These are phyloP conservation scores for Phoenix roebelenii DNA, from an alignment of 176 grass and related monocot genomes.

Conservation along the genomic window DNA sequence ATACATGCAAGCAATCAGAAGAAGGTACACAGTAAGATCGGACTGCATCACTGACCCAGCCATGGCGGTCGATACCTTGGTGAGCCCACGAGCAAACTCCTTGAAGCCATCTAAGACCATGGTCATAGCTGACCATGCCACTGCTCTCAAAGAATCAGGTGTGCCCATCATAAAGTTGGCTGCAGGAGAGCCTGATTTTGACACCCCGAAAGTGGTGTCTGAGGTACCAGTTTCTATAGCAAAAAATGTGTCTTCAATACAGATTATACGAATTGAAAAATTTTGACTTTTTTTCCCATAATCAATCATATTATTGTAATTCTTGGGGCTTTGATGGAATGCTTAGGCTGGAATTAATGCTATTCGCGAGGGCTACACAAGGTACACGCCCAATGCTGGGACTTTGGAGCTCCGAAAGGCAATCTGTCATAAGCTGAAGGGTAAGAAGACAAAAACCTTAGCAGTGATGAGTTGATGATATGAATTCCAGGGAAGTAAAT, in stretches of 20 bases:
- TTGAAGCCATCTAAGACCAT: constrained; percentile 90
- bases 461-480: constrained; percentile 5
- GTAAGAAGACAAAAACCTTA: constrained; percentile 9
- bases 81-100: constrained; percentile 65
- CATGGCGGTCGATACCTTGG: constrained; percentile 43
- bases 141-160: constrained; percentile 60
- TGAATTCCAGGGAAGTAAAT: not conserved
- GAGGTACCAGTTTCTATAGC: constrained; percentile 24
- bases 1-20: constrained; percentile 4
- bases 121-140: constrained; percentile 84
- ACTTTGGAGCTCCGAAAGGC: constrained; percentile 77
- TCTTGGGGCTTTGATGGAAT: not conserved
- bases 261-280: not conserved
- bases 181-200: constrained; percentile 69
- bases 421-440: constrained; percentile 79
- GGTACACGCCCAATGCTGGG: constrained; percentile 74
- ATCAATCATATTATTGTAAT: too few relatives aligned
- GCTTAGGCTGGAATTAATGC: constrained; percentile 71
- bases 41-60: not conserved
- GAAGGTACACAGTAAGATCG: constrained; percentile 7
- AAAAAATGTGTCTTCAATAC: not conserved
- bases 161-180: constrained; percentile 68
- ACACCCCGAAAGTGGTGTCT: constrained; percentile 38
- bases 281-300: not conserved
- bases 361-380: constrained; percentile 63